A percentile compares a stretch with the other conserved stretches of the same genome.
These are phyloP conservation scores for Amanita exitialis DNA, from an alignment of 768 basidiomycete genomes.

Conservation along the genomic window DNA sequence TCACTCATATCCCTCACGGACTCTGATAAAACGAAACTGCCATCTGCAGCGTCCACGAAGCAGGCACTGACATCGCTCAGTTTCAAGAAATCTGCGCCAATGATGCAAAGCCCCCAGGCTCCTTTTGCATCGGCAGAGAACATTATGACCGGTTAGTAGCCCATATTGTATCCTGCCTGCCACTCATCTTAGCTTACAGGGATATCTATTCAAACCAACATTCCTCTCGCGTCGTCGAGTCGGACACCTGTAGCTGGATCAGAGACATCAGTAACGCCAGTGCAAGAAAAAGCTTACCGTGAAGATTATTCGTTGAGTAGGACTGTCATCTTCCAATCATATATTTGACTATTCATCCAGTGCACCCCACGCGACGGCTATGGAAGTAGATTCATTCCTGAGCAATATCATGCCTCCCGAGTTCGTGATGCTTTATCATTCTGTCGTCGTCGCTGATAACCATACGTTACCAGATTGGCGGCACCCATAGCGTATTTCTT, in stretches of 20 bases:
- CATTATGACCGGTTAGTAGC: not conserved
- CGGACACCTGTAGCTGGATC: not conserved
- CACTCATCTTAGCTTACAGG: not conserved
- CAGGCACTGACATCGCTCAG: conserved; percentile 17
- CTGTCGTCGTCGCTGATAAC: not conserved
- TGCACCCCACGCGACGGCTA: not conserved
- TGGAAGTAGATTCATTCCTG: not conserved
- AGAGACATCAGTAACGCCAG: not conserved
- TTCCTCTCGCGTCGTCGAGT: not conserved
- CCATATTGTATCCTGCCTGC: not conserved
- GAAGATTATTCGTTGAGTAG: not conserved
- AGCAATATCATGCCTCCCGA: conserved; percentile 7
- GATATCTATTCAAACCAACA: not conserved
- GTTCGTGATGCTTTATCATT: conserved; percentile 7
- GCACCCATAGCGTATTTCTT: conserved; percentile 22
- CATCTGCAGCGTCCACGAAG: conserved; percentile 6
- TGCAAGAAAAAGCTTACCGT: not conserved
- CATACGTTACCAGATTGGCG: conserved; percentile 18
- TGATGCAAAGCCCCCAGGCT: not conserved
- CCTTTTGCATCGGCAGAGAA: not conserved
- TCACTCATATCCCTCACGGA: conserved; percentile 8
- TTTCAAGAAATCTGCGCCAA: conserved; percentile 29
- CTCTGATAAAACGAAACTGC: not conserved
- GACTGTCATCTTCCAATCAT: not conserved
- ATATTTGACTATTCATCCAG: not conserved